Evolutionary conservation across 805 yeast genomes (phyloP).

Genomic region (Candida khao-thaluensis): DNA sequence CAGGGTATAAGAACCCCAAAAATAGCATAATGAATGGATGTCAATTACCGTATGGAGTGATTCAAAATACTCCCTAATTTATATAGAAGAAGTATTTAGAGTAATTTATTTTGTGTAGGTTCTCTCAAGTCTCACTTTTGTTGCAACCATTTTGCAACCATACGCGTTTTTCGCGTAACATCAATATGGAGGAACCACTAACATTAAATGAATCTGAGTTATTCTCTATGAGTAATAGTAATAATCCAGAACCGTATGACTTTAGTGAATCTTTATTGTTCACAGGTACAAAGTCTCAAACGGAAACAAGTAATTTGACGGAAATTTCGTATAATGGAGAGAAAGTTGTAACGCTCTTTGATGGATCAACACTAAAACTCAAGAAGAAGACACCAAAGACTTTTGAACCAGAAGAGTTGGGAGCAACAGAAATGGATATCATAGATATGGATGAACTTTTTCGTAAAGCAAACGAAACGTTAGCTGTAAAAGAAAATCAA

Average conservation of each 20-base stretch:
- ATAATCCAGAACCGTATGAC: neutral
- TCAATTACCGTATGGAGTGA: conserved; percentile 11
- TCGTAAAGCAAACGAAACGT: conserved; percentile 19
- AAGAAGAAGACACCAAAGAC: conserved; percentile 11
- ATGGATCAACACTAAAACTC: conserved; percentile 19
- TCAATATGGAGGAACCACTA: neutral
- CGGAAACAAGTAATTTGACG: no score
- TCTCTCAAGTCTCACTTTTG: no score
- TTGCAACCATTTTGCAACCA: conserved; percentile 1
- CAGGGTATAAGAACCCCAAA: conserved; percentile 57
- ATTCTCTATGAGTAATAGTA: neutral
- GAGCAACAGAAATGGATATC: conserved; percentile 13
- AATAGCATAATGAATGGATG: conserved; percentile 55
- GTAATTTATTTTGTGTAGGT: no score
- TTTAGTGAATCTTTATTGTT: conserved; percentile 2
- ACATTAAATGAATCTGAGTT: neutral
- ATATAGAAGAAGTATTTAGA: no score
- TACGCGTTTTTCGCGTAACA: conserved; percentile 1
- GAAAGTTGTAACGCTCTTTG: conserved; percentile 21
- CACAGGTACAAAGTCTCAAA: no score
- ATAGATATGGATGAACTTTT: conserved; percentile 22
- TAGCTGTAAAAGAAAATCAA: conserved; percentile 18
- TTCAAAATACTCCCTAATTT: neutral
- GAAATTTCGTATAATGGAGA: conserved; percentile 2
- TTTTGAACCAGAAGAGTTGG: conserved; percentile 2